Evolutionary conservation across 2,329 filamentous ascomycete species (phyloP), one percentile per base, ranked within the genome.

Genomic region (Pestalotiopsis sp.): DNA sequence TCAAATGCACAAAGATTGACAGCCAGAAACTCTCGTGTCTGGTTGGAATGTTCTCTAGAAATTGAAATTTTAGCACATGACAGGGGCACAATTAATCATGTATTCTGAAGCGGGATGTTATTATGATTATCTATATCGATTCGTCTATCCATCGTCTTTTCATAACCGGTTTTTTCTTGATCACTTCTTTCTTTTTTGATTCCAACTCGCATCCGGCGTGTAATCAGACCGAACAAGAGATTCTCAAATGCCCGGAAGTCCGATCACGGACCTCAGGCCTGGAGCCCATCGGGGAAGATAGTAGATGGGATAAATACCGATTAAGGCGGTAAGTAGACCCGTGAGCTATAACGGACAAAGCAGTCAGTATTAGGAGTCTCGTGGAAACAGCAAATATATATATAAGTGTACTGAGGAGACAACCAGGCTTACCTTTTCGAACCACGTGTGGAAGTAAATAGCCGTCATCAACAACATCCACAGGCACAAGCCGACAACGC

Each of bases 391-490:
- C 27, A 31, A 31, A 2, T 31, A 49, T 23, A 65, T 55, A 11
- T 3, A 23, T 13, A n/a, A 25, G 14, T 25, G 31, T 5, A 1
- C 4, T 61, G 31, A 27, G 4, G 20, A n/a, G 55, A 78, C 1
- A 11, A n/a, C 11, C n/a, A 2, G 3, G 6, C 86, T 76, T 75
- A 93, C 92, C 91, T 98, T 99, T 84, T 99, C 96, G 75, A 97
- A 91, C 95, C 95, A 98, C 0, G 96, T 99, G 80, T 99, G 96
- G 77, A 99, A 99, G 85, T 95, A 99, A 52, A 97, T 95, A 2
- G 95, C 95, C 55, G 96, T 99, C 96, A 99, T 99, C 70, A 98
- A 85, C 78, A 99, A 81, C 96, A 99, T 99, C 93, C 96, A 98
- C 84, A 91, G 88, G 76, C 91, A 93, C 76, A 98, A 75, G 0